Evolutionary conservation across 805 yeast species (phyloP), one percentile per base, ranked within the genome.

Genomic region (Candida pini): DNA sequence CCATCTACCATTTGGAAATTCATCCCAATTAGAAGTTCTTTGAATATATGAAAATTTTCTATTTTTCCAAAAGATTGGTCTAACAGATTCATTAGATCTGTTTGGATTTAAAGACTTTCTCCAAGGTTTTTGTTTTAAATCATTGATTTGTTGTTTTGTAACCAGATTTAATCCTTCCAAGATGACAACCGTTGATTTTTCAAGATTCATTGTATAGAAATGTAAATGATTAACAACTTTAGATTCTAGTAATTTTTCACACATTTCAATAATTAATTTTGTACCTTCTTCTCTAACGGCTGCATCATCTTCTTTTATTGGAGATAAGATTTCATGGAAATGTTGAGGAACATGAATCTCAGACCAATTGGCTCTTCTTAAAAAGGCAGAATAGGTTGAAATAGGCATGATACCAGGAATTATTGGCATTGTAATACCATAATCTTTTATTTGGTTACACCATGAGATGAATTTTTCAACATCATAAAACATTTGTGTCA

Each of bases 401-500:
- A 92, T 89, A 16, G 98, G 98, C 98, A 92, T 92, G 60, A 92
- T 88, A 10, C 98, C 98, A 1, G 98, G 98, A 40, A 92, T 81
- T 45, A 92, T 84, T 19, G 97, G 97, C 34, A 85, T 78, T 26
- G 68, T 68, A 44, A 92, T 73, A 16, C 96, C 97, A 16, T 66
- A 65, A 16, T 69, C 76, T 47, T 90, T 73, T 36, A 90, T 72
- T 40, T 66, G 62, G 14, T 68, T 58, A 50, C 92, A 86, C 98
- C 98, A 92, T 9, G 60, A 49, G 39, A 92, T 72, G 60, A 90
- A 92, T 40, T 72, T 73, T 30, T 89, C 96, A 9, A 71, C 92
- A 54, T 92, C 97, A 60, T 92, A 92, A 60, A 92, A 90, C 96
- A 92, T 85, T 62, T 92, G 98, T 3, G 98, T 92, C 44, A 92